Evolutionary conservation across 768 basidiomycete genomes (phyloP), one percentile per base, ranked within the genome.

Genomic region (Candolleomyces aberdarensis): DNA sequence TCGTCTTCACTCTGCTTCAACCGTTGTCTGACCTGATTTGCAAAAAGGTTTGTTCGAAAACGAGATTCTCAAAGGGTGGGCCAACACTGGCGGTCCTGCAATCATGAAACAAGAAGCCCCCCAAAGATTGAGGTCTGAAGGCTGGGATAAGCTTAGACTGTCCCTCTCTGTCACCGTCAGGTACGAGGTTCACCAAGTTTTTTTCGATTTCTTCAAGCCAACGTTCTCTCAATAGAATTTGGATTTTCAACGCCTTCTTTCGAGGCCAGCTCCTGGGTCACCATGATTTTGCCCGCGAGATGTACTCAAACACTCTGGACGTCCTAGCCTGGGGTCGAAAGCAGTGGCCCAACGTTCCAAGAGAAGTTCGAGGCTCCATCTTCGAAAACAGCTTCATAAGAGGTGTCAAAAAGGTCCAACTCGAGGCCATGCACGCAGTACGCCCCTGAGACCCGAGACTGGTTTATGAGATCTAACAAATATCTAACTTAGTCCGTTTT

Each of bases 271-370:
- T 48, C 1, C 11, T 50, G 4, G 40, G 51, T 26, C 56, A 61
- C 10, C 11, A 46, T 10, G 52, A 61, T 5, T 22, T 67, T 5
- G 70, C 72, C 1, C 59, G 76, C 19, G 72, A 77, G 59, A 77
- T 72, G 47, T 74, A 72, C 44, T 66, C 68, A 11, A 69, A 71
- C 8, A 75, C 74, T 5, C 57, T 80, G 17, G 77, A 80, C 11
- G 61, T 82, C n/a, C 68, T 83, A 2, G 67, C 78, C 36, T 80
- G 80, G 76, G 82, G 83, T 26, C 57, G 66, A 3, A 63, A 66
- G 26, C 56, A 64, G 6, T 83, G 80, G 76, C 65, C 72, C 36
- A 65, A 81, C 60, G 76, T 83, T 6, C 63, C 75, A 1, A 59
- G 43, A 22, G 63, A 72, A n/a, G 72, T 77, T 15, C 68, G 77